Evolutionary conservation across 2,329 filamentous ascomycete genomes (phyloP), one percentile per base, ranked within the genome.

Genomic region (Stenocarpella maydis): DNA sequence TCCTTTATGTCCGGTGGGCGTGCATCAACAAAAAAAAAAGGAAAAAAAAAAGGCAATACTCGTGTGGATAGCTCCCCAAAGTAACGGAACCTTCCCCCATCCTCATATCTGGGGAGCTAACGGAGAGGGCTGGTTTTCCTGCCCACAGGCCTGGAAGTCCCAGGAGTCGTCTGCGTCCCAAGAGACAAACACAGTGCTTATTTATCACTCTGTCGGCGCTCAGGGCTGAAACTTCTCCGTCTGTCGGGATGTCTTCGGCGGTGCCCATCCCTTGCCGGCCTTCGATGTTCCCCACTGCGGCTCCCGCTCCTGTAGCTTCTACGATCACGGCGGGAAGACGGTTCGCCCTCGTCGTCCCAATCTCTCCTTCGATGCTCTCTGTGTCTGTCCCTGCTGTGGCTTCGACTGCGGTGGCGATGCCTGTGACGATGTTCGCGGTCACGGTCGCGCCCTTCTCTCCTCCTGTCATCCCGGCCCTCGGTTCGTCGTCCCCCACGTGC

Each of bases 281-380:
- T 52, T 24, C 58, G 63, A 14, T 67, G 55, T 17, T 80, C 77
- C 15, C 75, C 75, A 54, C 82, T 82, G 55, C 78, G 76, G 67
- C 80, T 83, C 63, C 80, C 77, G 68, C 79, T 83, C 63, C 81
- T 77, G 26, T 79, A 77, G 10, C 79, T 76, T 19, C 77, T 73
- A 31, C 76, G 75, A 39, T 81, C 79, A 24, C 75, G 61, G 26
- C 61, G 69, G 17, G 53, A 58, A 15, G 53, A 73, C 37, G 74
- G 75, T 3, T 79, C 77, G 0, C 73, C 70, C 49, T 80, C 75
- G 3, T 77, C 74, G 45, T 79, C 78, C 4, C 80, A 75, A 8
- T 75, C 74, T 49, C 78, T 75, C 43, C 74, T 74, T 5, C 63
- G 53, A 12, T 68, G 67, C 7, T 80, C 77, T 43, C 73, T 73